Base-by-base conservation (phyloP, 176 grass and related monocot genomes). In the Dendrocalamus sinicus region DNA sequence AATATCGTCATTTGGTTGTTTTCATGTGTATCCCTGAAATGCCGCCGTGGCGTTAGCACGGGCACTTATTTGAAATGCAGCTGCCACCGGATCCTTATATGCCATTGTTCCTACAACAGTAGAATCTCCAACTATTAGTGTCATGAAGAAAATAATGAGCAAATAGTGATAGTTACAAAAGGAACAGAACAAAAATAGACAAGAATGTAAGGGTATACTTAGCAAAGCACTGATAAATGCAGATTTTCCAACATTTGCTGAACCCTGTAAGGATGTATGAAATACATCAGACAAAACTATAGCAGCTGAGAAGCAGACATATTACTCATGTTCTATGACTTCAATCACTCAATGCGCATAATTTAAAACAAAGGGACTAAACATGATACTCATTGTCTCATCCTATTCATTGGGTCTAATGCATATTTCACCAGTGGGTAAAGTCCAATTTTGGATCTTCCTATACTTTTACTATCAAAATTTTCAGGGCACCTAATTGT, bases 171-270 rank as follows among this genome's bases (percentile, higher is more conserved):
- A 47, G 4, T 35, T 37, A 60, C 4, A 67, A n/a, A 50, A 68
- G 52, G 30, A n/a, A 66, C 0, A 78, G 3, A 9, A 72, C 11
- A 43, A 71, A 5, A 20, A 2, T 12, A 41, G 85, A 15, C 3
- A 0, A 66, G 17, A 60, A 81, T 39, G 63, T 43, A 53, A 81
- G 54, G 55, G 67, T 92, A 79, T 95, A 98, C 96, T 92, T 79
- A 98, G 91, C 81, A 94, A 45, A 83, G 93, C 96, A 83, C 90
- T 96, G 52, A 96, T 92, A 86, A 98, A 95, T 77, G 96, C 96
- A 86, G 96, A 98, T 86, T 96, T 96, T 7, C 96, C 93, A 81
- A 98, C 96, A 91, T 98, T 98, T 46, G 96, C 96, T 15, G 93
- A 95, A 23, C 96, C 96, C 93, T 98, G 91, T 19, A 84, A 84